Percentiles rank a stretch among this genome's conserved stretches.
phyloP scores from a whole-genome alignment of 2,329 filamentous ascomycete species.

The Esteya vermicola region DNA sequence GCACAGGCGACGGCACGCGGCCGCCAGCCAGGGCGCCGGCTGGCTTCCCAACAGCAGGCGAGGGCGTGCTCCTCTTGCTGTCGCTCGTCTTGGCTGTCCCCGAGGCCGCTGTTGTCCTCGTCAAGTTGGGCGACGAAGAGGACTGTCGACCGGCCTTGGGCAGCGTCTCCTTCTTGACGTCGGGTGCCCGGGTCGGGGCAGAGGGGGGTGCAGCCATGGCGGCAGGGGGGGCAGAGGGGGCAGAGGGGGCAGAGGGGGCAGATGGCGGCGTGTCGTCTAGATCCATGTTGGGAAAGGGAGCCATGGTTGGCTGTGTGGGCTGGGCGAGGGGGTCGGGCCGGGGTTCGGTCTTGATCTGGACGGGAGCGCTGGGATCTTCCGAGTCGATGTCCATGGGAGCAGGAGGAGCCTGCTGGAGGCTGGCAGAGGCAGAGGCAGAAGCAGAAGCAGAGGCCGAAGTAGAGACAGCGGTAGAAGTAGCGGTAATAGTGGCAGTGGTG shows the following conservation, averaged over 20 bases:
- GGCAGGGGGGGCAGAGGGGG: too few relatives aligned
- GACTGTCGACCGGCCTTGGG: slow-evolving; percentile 2
- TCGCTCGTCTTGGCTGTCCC: background rate
- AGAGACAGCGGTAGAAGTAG: too few relatives aligned
- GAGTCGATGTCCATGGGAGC: slow-evolving; percentile 18
- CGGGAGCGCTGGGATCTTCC: slow-evolving; percentile 9
- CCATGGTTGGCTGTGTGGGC: slow-evolving; percentile 17
- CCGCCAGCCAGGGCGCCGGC: slow-evolving; percentile 1
- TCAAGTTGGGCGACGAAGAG: slow-evolving; percentile 7
- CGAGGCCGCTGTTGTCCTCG: background rate
- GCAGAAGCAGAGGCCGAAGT: too few relatives aligned
- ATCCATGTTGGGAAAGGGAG: slow-evolving; percentile 43
- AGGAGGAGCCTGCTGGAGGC: slow-evolving; percentile 11
- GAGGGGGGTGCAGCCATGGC: slow-evolving; percentile 3
- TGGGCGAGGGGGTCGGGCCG: background rate
- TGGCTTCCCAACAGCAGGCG: slow-evolving; percentile 3
- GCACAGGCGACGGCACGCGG: slow-evolving; percentile 5
- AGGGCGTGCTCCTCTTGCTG: slow-evolving; percentile 3
- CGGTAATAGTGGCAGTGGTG: too few relatives aligned
- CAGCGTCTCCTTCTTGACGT: slow-evolving; percentile 9
- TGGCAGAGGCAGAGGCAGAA: slow-evolving; percentile 2
- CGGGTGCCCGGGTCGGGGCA: slow-evolving; percentile 1
- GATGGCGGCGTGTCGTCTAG: too few relatives aligned
- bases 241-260: too few relatives aligned
- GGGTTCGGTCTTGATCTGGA: slow-evolving; percentile 24